Evolutionary conservation across 129 eudicot species (phyloP), one percentile per base, ranked within the genome.

Genomic region (Lonicera japonica): DNA sequence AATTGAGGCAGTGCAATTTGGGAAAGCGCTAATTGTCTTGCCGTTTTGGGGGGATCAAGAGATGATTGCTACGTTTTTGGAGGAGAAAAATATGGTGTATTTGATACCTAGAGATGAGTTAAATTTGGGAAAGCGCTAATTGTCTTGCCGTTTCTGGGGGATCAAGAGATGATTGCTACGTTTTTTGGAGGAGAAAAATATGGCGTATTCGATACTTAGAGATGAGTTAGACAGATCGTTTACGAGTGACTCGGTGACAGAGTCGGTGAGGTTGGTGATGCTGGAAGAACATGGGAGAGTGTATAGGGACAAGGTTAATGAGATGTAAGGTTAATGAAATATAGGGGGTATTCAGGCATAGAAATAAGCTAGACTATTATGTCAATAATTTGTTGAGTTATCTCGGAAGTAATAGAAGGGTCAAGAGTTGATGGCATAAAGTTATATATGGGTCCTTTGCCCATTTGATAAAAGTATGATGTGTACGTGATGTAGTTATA

Each of bases 281-380:
- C 68, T 70, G 43, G 74, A 53, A 5, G 68, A 22, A 21, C 29
- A 40, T 11, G 68, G 74, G 16, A 39, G 13, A 43, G 38, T 70
- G 13, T 70, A 70, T 38, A 36, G 74, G 59, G 43, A 52, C 10
- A 61, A 52, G 4, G 74, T 40, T 58, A 70, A 60, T 19, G 74
- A 70, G 61, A 25, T 68, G 66, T n/a, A n/a, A n/a, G n/a, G n/a
- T n/a, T n/a, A n/a, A n/a, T n/a, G n/a, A n/a, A n/a, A n/a, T n/a
- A n/a, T 58, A 34, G 14, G 48, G 56, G 2, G 24, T 56, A 5
- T 16, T 68, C n/a, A n/a, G 59, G 7, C 51, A 68, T 22, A 68
- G 19, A 29, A 58, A 17, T n/a, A 46, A 7, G 21, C 73, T 58
- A 47, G 43, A 41, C 2, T 15, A 22, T 5, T 67, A 67, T 5